A percentile compares a stretch with the other conserved stretches of the same genome.
Conservation (phyloP, 768 basidiomycete genomes). For the Auriscalpium orientale region DNA sequence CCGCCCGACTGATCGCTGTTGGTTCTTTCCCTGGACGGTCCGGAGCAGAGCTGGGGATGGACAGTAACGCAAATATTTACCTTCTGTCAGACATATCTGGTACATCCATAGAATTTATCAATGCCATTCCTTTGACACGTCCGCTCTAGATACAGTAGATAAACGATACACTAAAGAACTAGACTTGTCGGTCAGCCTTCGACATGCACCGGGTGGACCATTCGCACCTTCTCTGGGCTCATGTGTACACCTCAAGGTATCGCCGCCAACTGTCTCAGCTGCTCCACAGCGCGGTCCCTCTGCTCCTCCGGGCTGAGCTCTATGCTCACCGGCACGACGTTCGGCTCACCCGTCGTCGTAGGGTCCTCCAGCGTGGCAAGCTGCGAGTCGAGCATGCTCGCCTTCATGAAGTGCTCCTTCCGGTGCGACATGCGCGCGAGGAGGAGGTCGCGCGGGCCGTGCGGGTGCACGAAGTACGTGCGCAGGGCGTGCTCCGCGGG, state of each 20-base stretch:
- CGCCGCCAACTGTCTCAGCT: slow-evolving; percentile 24
- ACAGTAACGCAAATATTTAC: too few relatives aligned
- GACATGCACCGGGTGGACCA: too few relatives aligned
- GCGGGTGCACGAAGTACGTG: slow-evolving; percentile 79
- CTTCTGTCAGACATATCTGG: too few relatives aligned
- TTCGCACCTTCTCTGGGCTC: neutral
- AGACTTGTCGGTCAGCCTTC: too few relatives aligned
- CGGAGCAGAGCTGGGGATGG: too few relatives aligned
- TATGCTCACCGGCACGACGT: slow-evolving; percentile 55
- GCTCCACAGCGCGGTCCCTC: slow-evolving; percentile 36
- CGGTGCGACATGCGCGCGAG: slow-evolving; percentile 57
- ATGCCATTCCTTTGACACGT: too few relatives aligned
- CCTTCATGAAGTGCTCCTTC: slow-evolving; percentile 78
- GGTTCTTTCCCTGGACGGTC: too few relatives aligned
- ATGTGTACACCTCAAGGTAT: neutral
- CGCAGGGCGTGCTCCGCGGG: slow-evolving; percentile 28
- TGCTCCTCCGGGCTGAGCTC: slow-evolving; percentile 51
- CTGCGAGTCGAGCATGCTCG: slow-evolving; percentile 75
- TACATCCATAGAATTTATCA: too few relatives aligned
- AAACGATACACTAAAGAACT: too few relatives aligned
- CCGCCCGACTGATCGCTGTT: too few relatives aligned
- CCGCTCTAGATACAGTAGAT: too few relatives aligned
- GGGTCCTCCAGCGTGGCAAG: slow-evolving; percentile 65
- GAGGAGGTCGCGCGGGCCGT: slow-evolving; percentile 49
- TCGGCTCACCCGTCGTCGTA: slow-evolving; percentile 43